phyloP scores from a whole-genome alignment of 2,329 filamentous ascomycete genomes.

The Ceratocystiopsis brevicomis region DNA sequence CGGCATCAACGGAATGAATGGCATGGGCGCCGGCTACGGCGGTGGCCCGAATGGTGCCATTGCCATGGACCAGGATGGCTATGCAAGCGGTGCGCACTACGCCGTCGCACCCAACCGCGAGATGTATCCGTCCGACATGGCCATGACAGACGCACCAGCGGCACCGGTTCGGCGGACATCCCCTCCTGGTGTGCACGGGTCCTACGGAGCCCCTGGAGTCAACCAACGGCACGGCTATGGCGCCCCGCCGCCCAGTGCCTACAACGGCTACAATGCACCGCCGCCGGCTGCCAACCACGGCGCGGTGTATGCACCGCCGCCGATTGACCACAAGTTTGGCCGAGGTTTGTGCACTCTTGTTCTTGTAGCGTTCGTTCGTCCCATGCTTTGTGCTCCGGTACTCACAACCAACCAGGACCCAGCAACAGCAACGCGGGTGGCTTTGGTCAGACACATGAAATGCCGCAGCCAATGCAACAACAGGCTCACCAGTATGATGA shows the following conservation, averaged over 20 bases:
- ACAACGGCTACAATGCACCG: conserved; percentile 35
- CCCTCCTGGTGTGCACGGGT: neutral
- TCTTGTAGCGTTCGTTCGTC: neutral
- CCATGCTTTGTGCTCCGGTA: neutral
- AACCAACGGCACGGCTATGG: conserved; percentile 1
- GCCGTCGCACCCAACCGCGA: conserved; percentile 3
- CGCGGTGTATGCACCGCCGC: neutral
- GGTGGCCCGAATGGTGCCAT: neutral
- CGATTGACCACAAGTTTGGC: conserved; percentile 7
- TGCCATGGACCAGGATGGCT: conserved; percentile 4
- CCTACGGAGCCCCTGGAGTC: conserved; percentile 1
- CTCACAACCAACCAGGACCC: conserved; percentile 20
- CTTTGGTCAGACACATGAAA: conserved; percentile 23
- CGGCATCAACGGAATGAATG: neutral
- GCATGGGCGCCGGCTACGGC: neutral
- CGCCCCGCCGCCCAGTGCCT: conserved; percentile 29
- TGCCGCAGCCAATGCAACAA: neutral
- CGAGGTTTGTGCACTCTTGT: conserved; percentile 5
- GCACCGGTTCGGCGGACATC: conserved; percentile 4
- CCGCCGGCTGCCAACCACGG: conserved; percentile 5
- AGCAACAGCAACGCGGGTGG: conserved; percentile 15
- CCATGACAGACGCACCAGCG: conserved; percentile 6
- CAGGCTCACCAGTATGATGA: conserved; percentile 28
- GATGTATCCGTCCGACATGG: conserved; percentile 6
- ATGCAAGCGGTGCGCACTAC: conserved; percentile 5